Base-by-base conservation (phyloP, 768 basidiomycete genomes). In the Tubosaeta brunneosetosa region DNA sequence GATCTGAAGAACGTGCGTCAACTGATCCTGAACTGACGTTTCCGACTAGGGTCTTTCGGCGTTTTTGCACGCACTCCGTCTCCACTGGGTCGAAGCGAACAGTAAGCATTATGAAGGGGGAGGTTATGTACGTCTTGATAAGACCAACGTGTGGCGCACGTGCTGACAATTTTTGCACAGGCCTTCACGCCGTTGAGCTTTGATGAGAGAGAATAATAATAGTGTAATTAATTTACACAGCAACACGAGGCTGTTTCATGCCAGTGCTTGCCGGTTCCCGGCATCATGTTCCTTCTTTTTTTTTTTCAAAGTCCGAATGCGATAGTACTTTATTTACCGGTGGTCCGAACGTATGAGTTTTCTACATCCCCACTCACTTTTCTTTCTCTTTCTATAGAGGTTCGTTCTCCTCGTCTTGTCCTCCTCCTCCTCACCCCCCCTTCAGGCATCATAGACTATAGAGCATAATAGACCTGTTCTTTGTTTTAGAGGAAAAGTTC, bases 1-100 rank as follows among this genome's bases (percentile, higher is more conserved):
- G 45, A 36, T 52, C 34, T 44, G 47, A 51, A 44, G 50, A 59
- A 64, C 64, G 50, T 67, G 61, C 31, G 51, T 27, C 29, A 29
- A 55, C 51, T 59, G 57, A 61, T 36, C 22, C 41, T 27, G 42
- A 47, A 43, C 37, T 50, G 33, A 45, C 36, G 5, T 48, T 25
- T 25, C 51, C 50, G 37, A 54, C 53, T 61, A 94, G 90, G 94
- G 95, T 60, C 77, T 97, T 32, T 92, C 89, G 63, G 95, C 95
- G 34, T 97, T 98, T 76, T 71, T 97, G 69, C 95, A 98, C 70
- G 95, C 95, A 7, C 80, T 98, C 57, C 85, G 95, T 64, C 78
- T 97, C 60, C 95, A 97, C 71, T 98, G 95, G 93, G 95, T 97
- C 53, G 94, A 98, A 72, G 91, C 87, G 49, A 97, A 95, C 75